Percentiles rank a stretch among this genome's conserved stretches.
Evolutionary conservation across 768 basidiomycete genomes (phyloP).

Genomic region (Lactarius sp.): DNA sequence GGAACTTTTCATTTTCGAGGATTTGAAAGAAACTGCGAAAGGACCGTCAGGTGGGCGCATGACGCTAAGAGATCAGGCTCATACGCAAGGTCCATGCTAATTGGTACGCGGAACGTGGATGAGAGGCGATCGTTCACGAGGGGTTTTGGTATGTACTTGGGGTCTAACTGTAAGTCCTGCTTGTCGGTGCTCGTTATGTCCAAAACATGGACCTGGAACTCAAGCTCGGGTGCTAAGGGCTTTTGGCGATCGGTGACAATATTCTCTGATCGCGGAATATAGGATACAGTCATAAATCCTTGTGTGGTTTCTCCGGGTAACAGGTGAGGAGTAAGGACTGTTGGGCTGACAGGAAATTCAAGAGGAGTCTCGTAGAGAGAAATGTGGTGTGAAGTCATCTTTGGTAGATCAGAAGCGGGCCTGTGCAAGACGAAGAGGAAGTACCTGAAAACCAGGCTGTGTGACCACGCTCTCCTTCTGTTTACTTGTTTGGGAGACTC

Average conservation of each 20-base stretch:
- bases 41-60: neutral
- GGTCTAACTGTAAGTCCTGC: conserved; percentile 1
- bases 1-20: conserved; percentile 15
- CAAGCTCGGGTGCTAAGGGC: neutral
- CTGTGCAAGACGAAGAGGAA: too few species aligned
- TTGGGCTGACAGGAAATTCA: neutral
- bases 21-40: conserved; percentile 15
- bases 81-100: conserved; percentile 2
- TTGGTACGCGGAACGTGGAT: conserved; percentile 2
- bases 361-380: neutral
- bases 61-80: conserved; percentile 36
- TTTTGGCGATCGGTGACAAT: neutral
- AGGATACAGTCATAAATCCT: conserved; percentile 13
- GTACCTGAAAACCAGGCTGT: conserved; percentile 32
- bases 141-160: conserved; percentile 6
- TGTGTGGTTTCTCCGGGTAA: conserved; percentile 25
- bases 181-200: conserved; percentile 4
- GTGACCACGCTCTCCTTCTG: conserved; percentile 47
- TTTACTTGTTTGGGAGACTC: conserved; percentile 32
- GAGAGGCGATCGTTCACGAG: conserved; percentile 1
- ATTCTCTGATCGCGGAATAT: neutral
- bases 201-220: neutral
- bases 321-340: neutral
- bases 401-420: neutral
- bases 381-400: neutral